Evolutionary conservation across 345 rosid genomes (phyloP), one percentile per base, ranked within the genome.

Genomic region (Carallia brachiata): DNA sequence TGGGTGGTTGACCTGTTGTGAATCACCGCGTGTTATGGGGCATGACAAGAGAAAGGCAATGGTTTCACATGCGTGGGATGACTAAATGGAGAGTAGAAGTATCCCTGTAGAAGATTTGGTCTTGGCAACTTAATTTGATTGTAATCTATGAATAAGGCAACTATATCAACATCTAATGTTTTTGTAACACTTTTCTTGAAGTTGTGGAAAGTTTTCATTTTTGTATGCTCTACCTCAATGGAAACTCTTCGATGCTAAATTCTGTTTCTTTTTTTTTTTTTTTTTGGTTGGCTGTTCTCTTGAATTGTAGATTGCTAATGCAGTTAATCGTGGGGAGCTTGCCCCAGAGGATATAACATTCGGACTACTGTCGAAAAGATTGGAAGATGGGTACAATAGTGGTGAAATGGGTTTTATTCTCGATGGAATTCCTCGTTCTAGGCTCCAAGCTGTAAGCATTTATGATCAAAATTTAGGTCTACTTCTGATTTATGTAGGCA

Each of bases 331-430:
- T 75, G 77, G 90, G 32, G 84, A 82, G 81, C 85, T 87, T 72
- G 96, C 87, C 50, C 84, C 90, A 0, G 89, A 90, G 79, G 84
- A 85, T 65, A 82, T 90, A 39, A 82, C 92, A 5, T 92, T 92
- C 69, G 84, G 86, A 12, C 67, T 95, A 75, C 70, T 92, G 55
- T 85, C 98, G 16, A 88, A 85, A 87, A 83, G 97, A 80, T 83
- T 91, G 68, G 94, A 95, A 74, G 90, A 95, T 72, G 97, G 91
- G 30, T 92, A 84, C 75, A 70, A 54, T 50, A 83, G 66, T 36
- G 99, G 98, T 17, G 98, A 95, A 83, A 85, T 81, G 17, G 98
- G 99, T 36, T 95, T 95, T 81, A 89, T 95, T 79, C 90, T 95
- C 7, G 96, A 95, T 70, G 98, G 99, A 12, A 81, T 95, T 78